phyloP scores from a whole-genome alignment of 306 rosid species.

The Trifolium repens region DNA sequence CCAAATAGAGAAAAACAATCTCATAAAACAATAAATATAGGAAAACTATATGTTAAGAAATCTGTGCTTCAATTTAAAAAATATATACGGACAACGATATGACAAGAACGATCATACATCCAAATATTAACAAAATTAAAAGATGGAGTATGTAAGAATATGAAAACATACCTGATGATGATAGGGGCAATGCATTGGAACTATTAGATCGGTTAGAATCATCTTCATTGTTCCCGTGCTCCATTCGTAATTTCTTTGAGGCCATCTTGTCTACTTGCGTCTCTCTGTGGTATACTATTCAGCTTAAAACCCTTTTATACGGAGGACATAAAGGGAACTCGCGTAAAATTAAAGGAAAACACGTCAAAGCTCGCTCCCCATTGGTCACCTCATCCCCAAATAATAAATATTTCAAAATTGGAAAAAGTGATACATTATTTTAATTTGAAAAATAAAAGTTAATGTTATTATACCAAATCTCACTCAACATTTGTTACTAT shows the following conservation, averaged over 20 bases:
- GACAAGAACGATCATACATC: neutral
- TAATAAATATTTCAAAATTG: neutral
- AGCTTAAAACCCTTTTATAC: slow-evolving; percentile 7
- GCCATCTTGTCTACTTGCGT: neutral
- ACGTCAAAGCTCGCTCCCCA: neutral
- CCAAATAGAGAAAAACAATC: neutral
- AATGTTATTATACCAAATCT: neutral
- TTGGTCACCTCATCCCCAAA: neutral
- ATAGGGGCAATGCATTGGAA: neutral
- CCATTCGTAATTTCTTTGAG: neutral
- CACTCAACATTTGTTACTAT: no score
- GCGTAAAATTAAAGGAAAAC: neutral
- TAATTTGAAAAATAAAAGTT: neutral
- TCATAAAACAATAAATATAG: neutral
- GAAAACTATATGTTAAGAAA: neutral
- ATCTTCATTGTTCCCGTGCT: neutral
- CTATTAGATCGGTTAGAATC: neutral
- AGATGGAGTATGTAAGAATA: neutral
- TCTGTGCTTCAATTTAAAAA: neutral
- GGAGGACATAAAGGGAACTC: neutral
- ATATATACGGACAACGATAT: neutral
- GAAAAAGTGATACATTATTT: neutral
- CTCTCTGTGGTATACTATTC: neutral
- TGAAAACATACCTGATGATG: neutral
- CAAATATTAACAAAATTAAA: neutral